Evolutionary conservation across 2,329 filamentous ascomycete species (phyloP).

Genomic region (Fusarium miscanthi): DNA sequence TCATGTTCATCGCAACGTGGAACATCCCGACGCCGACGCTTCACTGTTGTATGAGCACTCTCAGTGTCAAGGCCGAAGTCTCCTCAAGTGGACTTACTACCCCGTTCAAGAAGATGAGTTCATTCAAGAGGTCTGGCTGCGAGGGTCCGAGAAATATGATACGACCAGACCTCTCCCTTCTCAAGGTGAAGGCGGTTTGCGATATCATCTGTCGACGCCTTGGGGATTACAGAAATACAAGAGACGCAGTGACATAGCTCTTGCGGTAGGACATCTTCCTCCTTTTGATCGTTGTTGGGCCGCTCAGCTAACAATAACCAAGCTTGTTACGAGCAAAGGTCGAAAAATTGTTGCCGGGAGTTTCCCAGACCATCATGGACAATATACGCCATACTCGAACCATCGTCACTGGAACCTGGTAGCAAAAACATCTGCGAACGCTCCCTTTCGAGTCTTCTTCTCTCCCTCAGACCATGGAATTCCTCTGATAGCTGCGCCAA

Average conservation of each 20-base stretch:
- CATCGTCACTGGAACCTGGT: background rate
- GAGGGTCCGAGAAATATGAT: background rate
- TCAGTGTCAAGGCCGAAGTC: background rate
- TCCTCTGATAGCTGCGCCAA: background rate
- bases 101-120: conserved; percentile 2
- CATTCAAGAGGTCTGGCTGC: conserved; percentile 19
- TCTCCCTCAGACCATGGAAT: background rate
- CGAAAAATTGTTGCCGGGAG: background rate
- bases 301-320: background rate
- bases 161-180: background rate
- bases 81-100: conserved; percentile 13
- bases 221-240: conserved; percentile 11
- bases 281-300: too few relatives aligned
- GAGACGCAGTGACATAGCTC: conserved; percentile 12
- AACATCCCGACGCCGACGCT: fast-evolving
- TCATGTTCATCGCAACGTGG: background rate
- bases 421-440: background rate
- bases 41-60: background rate
- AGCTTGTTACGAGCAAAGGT: conserved; percentile 4
- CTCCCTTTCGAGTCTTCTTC: background rate
- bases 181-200: background rate
- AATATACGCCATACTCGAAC: background rate
- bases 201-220: background rate
- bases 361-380: background rate
- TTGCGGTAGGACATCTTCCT: background rate